Percentiles rank a stretch among this genome's conserved stretches.
phyloP scores from a whole-genome alignment of 305 asterid species.

The Fraxinus floribunda region DNA sequence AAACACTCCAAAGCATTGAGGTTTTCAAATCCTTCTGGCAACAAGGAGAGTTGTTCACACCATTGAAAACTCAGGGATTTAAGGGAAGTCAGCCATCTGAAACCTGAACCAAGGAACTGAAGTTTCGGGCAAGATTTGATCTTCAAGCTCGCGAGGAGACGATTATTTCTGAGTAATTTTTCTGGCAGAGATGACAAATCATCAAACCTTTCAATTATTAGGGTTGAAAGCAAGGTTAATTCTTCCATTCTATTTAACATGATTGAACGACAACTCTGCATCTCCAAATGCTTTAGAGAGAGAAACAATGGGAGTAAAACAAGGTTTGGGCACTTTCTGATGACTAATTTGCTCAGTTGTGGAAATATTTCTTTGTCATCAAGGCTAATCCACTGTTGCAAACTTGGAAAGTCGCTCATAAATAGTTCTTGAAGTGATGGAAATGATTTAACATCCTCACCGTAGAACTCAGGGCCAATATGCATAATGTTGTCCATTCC shows the following conservation, averaged over 20 bases:
- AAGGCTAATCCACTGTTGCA: constrained; percentile 21
- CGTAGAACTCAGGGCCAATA: constrained; percentile 27
- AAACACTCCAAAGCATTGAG: constrained; percentile 28
- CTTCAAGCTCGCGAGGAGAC: constrained; percentile 17
- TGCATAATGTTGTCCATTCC: constrained; percentile 8
- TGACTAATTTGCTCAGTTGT: constrained; percentile 21
- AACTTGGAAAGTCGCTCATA: constrained; percentile 29
- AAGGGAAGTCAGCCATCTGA: constrained; percentile 21
- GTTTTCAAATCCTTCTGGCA: constrained; percentile 18
- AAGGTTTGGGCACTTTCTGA: constrained; percentile 27
- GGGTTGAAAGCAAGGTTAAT: constrained; percentile 21
- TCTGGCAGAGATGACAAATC: constrained; percentile 19
- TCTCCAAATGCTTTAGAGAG: constrained; percentile 26
- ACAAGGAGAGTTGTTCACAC: constrained; percentile 20
- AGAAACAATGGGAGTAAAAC: constrained; percentile 22
- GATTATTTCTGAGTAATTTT: constrained; percentile 24
- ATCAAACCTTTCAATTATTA: constrained; percentile 21
- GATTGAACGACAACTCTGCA: constrained; percentile 17
- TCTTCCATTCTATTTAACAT: constrained; percentile 11
- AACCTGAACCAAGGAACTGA: constrained; percentile 19
- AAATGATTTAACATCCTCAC: constrained; percentile 12
- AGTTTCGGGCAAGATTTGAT: constrained; percentile 32
- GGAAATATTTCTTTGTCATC: constrained; percentile 21
- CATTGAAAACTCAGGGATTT: constrained; percentile 27
- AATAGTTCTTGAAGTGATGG: constrained; percentile 28